Evolutionary conservation across 2,329 filamentous ascomycete species (phyloP).

Genomic region (Paecilomyces sp.): DNA sequence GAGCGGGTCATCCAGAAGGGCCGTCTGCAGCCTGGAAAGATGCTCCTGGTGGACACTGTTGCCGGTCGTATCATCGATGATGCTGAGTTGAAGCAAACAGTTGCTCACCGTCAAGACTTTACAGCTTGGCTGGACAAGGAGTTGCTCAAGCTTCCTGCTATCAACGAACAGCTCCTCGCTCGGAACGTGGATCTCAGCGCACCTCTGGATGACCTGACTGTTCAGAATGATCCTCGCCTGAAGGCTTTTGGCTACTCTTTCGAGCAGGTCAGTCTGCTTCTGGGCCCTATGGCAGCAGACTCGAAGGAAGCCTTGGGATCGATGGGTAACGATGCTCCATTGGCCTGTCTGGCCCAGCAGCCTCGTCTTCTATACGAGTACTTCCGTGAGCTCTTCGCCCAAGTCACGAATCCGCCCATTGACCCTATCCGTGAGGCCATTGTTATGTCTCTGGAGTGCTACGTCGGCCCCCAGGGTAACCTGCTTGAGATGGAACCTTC

Average conservation of each 20-base stretch:
- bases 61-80: constrained; percentile 90
- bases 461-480: constrained; percentile 93
- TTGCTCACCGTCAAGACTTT: constrained; percentile 83
- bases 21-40: constrained; percentile 85
- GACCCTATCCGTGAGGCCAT: constrained; percentile 96
- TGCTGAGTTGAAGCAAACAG: constrained; percentile 79
- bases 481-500: constrained; percentile 85
- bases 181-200: constrained; percentile 56
- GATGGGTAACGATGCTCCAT: constrained; percentile 93
- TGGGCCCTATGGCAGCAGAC: constrained; percentile 93
- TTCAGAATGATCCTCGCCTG: constrained; percentile 79
- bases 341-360: constrained; percentile 84
- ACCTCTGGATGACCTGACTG: constrained; percentile 58
- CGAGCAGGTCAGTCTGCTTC: constrained; percentile 85
- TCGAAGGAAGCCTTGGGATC: constrained; percentile 96
- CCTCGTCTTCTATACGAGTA: constrained; percentile 90
- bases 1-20: constrained; percentile 89
- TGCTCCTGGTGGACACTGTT: constrained; percentile 90
- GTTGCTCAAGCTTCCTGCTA: constrained; percentile 70
- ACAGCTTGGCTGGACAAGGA: constrained; percentile 79
- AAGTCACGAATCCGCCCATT: constrained; percentile 96
- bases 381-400: constrained; percentile 94
- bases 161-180: constrained; percentile 56
- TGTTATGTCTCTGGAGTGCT: constrained; percentile 96
- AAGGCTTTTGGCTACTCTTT: constrained; percentile 90